phyloP scores from a whole-genome alignment of 2,329 filamentous ascomycete species.

The Pseudogymnoascus pannorum region DNA sequence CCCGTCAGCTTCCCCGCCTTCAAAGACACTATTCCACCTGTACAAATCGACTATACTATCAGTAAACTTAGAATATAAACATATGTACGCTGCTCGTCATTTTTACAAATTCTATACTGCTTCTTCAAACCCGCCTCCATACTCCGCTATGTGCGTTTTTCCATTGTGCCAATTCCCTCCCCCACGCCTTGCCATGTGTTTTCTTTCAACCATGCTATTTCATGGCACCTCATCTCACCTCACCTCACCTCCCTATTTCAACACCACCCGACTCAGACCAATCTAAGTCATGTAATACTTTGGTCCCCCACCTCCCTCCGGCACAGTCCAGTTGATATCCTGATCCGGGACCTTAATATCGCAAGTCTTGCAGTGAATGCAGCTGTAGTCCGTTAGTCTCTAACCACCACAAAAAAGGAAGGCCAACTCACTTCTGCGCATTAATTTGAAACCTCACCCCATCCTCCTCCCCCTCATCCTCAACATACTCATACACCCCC shows the following conservation, averaged over 20 bases:
- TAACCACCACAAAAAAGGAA: too few relatives aligned
- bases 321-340: slow-evolving; percentile 96
- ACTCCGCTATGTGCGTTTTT: too few relatives aligned
- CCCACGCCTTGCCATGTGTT: too few relatives aligned
- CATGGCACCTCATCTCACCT: not conserved
- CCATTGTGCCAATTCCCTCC: too few relatives aligned
- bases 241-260: not conserved
- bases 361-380: slow-evolving; percentile 99
- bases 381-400: slow-evolving; percentile 48
- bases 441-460: slow-evolving; percentile 98
- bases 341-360: slow-evolving; percentile 97
- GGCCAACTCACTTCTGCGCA: slow-evolving; percentile 74
- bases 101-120: too few relatives aligned
- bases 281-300: slow-evolving; percentile 59
- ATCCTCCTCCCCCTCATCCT: slow-evolving; percentile 77
- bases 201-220: not conserved
- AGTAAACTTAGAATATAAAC: too few relatives aligned
- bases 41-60: too few relatives aligned
- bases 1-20: too few relatives aligned
- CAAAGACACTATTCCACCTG: too few relatives aligned
- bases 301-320: slow-evolving; percentile 77
- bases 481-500: slow-evolving; percentile 95
- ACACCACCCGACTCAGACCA: not conserved
- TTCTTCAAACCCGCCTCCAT: too few relatives aligned
- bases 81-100: too few relatives aligned